Percentiles rank a stretch among this genome's conserved stretches.
Conservation (phyloP, 495 filamentous ascomycete species). For the Penicillium lagena region DNA sequence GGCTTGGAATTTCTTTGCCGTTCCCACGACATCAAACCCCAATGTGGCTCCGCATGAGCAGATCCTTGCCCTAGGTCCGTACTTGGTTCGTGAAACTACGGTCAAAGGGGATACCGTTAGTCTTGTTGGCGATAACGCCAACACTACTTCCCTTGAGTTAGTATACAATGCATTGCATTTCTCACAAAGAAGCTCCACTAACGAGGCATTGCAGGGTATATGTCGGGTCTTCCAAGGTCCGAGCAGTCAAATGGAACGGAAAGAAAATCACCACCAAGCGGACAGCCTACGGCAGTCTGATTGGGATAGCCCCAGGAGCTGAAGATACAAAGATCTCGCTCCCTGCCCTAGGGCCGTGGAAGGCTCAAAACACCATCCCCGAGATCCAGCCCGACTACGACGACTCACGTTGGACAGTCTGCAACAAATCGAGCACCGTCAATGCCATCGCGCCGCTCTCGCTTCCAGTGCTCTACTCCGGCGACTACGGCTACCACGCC, state of each 20-base stretch:
- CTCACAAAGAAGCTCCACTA: neutral
- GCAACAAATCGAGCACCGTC: slow-evolving; percentile 47
- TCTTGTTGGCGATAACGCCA: slow-evolving; percentile 60
- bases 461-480: slow-evolving; percentile 47
- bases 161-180: neutral
- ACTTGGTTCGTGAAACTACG: slow-evolving; percentile 55
- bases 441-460: slow-evolving; percentile 53
- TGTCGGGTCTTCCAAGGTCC: slow-evolving; percentile 34
- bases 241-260: slow-evolving; percentile 51
- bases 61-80: slow-evolving; percentile 55
- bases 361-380: slow-evolving; percentile 58
- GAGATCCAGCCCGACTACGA: slow-evolving; percentile 55
- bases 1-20: slow-evolving; percentile 47
- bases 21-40: slow-evolving; percentile 29
- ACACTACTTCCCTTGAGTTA: slow-evolving; percentile 51
- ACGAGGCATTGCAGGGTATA: slow-evolving; percentile 32
- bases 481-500: slow-evolving; percentile 68
- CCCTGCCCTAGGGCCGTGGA: slow-evolving; percentile 55
- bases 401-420: slow-evolving; percentile 56
- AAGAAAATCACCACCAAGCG: slow-evolving; percentile 24
- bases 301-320: slow-evolving; percentile 40
- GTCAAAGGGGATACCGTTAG: slow-evolving; percentile 42
- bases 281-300: slow-evolving; percentile 40
- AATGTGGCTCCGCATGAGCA: slow-evolving; percentile 43
- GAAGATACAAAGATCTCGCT: slow-evolving; percentile 37